These are phyloP conservation scores for Castanea mollissima DNA, from an alignment of 306 rosid genomes.

Conservation along the genomic window DNA sequence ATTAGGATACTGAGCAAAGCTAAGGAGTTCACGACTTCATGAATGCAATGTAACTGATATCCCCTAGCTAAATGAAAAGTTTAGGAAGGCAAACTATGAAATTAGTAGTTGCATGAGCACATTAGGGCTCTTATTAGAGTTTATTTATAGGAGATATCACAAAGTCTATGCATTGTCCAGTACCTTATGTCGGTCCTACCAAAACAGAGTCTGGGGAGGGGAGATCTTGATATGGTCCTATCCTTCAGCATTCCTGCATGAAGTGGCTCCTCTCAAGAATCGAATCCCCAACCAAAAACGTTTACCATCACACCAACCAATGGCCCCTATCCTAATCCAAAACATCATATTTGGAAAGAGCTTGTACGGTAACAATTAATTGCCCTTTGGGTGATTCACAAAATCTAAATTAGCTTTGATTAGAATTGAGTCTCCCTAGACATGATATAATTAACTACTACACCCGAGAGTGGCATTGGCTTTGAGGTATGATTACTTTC, in stretches of 20 bases:
- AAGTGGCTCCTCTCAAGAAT: neutral
- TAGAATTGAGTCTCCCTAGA: neutral
- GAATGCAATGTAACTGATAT: neutral
- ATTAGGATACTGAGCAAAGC: neutral
- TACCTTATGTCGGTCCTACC: neutral
- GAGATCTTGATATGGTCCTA: neutral
- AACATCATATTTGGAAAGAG: neutral
- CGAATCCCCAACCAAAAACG: neutral
- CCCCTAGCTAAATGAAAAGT: neutral
- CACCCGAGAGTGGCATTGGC: neutral
- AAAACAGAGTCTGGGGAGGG: neutral
- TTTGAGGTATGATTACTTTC: neutral
- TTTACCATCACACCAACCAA: neutral
- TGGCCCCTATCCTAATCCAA: neutral
- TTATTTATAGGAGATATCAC: neutral
- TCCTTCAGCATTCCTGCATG: constrained; percentile 1
- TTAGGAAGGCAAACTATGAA: neutral
- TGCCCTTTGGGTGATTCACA: neutral
- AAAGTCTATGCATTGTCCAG: neutral
- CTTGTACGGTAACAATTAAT: neutral
- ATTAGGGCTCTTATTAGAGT: neutral
- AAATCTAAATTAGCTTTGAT: neutral
- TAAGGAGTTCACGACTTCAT: neutral
- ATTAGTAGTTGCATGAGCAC: neutral
- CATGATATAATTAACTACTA: neutral